A percentile compares a stretch with the other conserved stretches of the same genome.
These are phyloP conservation scores for Colletotrichum lindemuthianum DNA, from an alignment of 2,329 filamentous ascomycete species.

Conservation along the genomic window DNA sequence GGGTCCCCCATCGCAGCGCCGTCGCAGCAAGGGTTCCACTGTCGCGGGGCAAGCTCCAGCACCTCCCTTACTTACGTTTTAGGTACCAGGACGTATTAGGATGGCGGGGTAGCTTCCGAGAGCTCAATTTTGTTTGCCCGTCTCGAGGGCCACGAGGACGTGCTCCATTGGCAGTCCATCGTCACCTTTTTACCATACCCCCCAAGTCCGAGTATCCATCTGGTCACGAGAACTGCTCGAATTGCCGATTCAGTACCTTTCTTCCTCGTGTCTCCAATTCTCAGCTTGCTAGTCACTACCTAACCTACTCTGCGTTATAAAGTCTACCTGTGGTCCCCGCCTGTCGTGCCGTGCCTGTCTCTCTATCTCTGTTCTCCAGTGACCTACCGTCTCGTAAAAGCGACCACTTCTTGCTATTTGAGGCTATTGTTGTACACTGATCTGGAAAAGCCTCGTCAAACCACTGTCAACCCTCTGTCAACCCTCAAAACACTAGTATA, in stretches of 20 bases:
- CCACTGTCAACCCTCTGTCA: background rate
- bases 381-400: too few species aligned
- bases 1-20: constrained; percentile 17
- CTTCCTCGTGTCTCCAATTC: constrained; percentile 7
- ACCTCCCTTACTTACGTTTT: constrained; percentile 2
- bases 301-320: constrained; percentile 3
- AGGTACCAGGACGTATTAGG: background rate
- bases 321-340: constrained; percentile 3
- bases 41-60: constrained; percentile 30
- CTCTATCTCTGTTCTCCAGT: background rate
- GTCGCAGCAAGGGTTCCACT: constrained; percentile 7
- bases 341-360: background rate
- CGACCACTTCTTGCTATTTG: too few species aligned
- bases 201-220: constrained; percentile 9
- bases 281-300: background rate
- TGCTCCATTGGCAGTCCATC: constrained; percentile 21
- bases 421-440: background rate
- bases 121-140: constrained; percentile 2
- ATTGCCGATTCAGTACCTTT: constrained; percentile 12
- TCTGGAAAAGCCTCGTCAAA: background rate
- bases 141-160: constrained; percentile 24
- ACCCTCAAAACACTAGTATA: constrained; percentile 4
- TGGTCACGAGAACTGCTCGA: constrained; percentile 24
- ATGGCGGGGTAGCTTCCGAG: constrained; percentile 29
- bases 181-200: background rate